A percentile compares a stretch with the other conserved stretches of the same genome.
Conservation (phyloP, 768 basidiomycete species). For the Leucosporidium creatinivorum region DNA sequence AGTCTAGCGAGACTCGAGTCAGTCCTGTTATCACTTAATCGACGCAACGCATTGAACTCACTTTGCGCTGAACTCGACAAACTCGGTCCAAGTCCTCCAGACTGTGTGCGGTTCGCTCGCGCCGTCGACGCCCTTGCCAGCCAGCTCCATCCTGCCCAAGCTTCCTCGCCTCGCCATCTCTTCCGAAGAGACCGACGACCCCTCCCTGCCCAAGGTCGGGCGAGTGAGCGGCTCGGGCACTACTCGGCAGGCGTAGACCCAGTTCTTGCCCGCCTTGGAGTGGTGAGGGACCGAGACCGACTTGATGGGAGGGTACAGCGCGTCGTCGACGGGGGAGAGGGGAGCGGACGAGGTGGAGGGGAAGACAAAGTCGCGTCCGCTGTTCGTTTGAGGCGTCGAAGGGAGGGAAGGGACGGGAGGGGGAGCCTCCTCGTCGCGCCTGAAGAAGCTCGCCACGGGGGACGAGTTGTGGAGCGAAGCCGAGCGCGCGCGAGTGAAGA, state of each 20-base stretch:
- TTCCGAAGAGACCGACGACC: not conserved
- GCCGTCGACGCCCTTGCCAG: not conserved
- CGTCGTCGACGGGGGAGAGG: not conserved
- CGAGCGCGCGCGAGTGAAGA: conserved; percentile 16
- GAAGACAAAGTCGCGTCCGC: not conserved
- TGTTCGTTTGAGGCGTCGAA: not conserved
- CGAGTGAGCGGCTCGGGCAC: conserved; percentile 16
- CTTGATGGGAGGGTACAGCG: conserved; percentile 12
- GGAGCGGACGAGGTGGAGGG: not conserved
- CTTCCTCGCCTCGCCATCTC: conserved; percentile 9
- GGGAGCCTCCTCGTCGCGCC: not conserved
- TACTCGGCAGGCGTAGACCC: conserved; percentile 30
- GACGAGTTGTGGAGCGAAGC: conserved; percentile 12
- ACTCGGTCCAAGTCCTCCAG: conserved; percentile 32
- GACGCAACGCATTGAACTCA: conserved; percentile 1
- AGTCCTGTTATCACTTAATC: not conserved
- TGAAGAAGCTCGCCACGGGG: not conserved
- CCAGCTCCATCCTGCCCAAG: conserved; percentile 19
- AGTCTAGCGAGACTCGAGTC: not conserved
- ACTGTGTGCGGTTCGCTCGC: conserved; percentile 31
- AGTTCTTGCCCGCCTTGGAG: conserved; percentile 20
- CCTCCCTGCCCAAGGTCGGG: not conserved
- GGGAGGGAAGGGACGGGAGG: conserved; percentile 9
- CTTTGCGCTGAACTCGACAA: conserved; percentile 27
- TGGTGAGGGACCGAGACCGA: conserved; percentile 29